Base-by-base conservation (phyloP, 2,329 filamentous ascomycete species). In the Eutypella sp. region DNA sequence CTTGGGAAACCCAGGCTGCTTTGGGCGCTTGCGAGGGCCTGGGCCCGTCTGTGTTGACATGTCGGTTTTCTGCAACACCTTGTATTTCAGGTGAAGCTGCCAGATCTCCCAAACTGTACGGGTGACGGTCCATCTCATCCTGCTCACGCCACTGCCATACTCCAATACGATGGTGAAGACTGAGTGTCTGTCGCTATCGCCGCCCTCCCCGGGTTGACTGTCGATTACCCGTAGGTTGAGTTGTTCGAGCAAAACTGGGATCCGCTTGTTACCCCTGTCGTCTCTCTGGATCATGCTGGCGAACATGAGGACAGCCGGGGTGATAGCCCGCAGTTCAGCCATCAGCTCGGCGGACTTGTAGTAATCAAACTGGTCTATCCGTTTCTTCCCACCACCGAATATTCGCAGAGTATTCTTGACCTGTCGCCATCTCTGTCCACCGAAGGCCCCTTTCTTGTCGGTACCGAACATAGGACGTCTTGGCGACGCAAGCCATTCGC, bases 261-360 rank as follows among this genome's bases (percentile, higher is more conserved):
- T 96, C 48, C 91, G 84, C 68, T 89, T 93, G 67, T 95, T 93
- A 41, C 92, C 90, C 58, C 96, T 89, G 67, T 99, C 93, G 57
- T 99, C 93, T 47, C 93, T 81, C 68, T 97, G 93, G 57, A 97
- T 93, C 88, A 97, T 96, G 61, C 91, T 96, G 7, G 93, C 93
- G 43, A 99, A 73, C 67, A 99, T 95, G 47, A 99, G 73, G 18
- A 92, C 93, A 20, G 93, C 93, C 3, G 93, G 93, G 1, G 91
- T 89, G 44, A 90, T 93, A 37, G 93, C 95, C 41, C 93, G 81
- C 31, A 99, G 73, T 67, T 99, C 93, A 2, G 93, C 93, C 80
- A 99, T 92, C 40, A 99, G 75, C 65, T 99, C 93, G 2, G 93
- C 90, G 9, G 92, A 97, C 65, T 97, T 99, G 60, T 87, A 85